Base-by-base conservation (phyloP, 441 rosid species). In the Raphanus hybrid region DNA sequence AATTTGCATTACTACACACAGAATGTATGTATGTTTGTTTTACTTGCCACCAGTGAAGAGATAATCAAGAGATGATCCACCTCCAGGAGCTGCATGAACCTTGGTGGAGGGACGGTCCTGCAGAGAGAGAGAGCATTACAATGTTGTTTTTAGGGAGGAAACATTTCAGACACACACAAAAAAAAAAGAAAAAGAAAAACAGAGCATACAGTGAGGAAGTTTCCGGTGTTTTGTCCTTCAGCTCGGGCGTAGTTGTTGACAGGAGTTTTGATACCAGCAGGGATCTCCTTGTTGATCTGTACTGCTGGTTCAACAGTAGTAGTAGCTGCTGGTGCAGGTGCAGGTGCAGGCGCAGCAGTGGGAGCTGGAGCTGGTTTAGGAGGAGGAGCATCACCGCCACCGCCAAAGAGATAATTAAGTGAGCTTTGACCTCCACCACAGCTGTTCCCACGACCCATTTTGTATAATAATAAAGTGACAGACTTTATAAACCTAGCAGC, bases 81-180 rank as follows among this genome's bases (percentile, higher is more conserved):
- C 98, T 54, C 97, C 97, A 6, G 98, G 97, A 68, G 94, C 97
- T 64, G 97, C 81, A 77, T 94, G 97, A 70, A 94, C 98, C 82
- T 94, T 92, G 67, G 97, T 94, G 23, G 98, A 91, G 34, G 97
- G 97, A 15, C 98, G 98, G 54, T 90, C 98, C 98, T 93, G 91
- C 80, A 81, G 6, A 75, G 48, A n/a, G n/a, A n/a, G n/a, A 35
- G 18, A 76, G 35, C 15, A 41, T 14, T 26, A 64, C 61, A 20
- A 18, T 8, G 60, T 16, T 29, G 10, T 60, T 1, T 23, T 39
- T 9, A 12, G 58, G 12, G 26, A 35, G 2, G 18, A 6, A 67
- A n/a, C 29, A 18, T 18, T 23, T 15, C 57, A 55, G n/a, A n/a
- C n/a, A n/a, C n/a, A 1, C n/a, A n/a, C n/a, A n/a, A n/a, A n/a